Evolutionary conservation across 106 monocot genomes (phyloP).

Genomic region (Iris macrosiphon): DNA sequence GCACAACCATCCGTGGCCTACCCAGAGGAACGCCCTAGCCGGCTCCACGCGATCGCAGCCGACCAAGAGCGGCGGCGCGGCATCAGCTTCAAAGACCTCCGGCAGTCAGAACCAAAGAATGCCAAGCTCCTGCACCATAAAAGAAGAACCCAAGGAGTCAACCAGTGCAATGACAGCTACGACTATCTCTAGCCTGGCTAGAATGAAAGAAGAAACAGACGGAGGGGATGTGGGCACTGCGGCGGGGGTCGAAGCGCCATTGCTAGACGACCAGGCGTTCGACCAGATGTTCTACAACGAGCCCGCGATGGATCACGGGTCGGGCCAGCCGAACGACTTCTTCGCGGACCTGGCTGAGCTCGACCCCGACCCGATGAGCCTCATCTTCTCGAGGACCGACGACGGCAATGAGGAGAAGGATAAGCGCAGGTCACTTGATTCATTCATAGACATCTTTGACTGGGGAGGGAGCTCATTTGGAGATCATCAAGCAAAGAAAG

Average conservation of each 20-base stretch:
- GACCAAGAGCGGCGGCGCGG: conserved; percentile 15
- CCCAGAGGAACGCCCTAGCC: conserved; percentile 56
- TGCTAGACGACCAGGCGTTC: too few species aligned
- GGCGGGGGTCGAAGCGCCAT: too few species aligned
- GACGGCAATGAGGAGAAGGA: not conserved
- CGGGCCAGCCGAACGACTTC: conserved; percentile 10
- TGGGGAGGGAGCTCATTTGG: conserved; percentile 23
- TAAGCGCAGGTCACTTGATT: too few species aligned
- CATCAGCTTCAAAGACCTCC: not conserved
- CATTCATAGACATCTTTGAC: conserved; percentile 49
- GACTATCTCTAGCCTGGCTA: not conserved
- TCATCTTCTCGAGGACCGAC: conserved; percentile 1
- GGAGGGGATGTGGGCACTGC: not conserved
- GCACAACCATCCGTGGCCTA: conserved; percentile 99
- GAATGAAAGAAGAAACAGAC: conserved; percentile 12
- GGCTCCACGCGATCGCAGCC: conserved; percentile 41
- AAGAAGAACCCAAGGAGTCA: conserved; percentile 6
- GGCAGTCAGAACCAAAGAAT: not conserved
- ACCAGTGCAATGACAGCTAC: too few species aligned
- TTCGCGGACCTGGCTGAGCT: conserved; percentile 18
- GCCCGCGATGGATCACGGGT: too few species aligned
- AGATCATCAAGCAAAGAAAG: conserved; percentile 12
- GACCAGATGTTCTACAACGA: too few species aligned
- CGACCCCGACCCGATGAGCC: conserved; percentile 9
- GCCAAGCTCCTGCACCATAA: too few species aligned